Percentiles rank a stretch among this genome's conserved stretches.
phyloP scores from a whole-genome alignment of 169 alveolate genomes.

The Eimeria acervulina region DNA sequence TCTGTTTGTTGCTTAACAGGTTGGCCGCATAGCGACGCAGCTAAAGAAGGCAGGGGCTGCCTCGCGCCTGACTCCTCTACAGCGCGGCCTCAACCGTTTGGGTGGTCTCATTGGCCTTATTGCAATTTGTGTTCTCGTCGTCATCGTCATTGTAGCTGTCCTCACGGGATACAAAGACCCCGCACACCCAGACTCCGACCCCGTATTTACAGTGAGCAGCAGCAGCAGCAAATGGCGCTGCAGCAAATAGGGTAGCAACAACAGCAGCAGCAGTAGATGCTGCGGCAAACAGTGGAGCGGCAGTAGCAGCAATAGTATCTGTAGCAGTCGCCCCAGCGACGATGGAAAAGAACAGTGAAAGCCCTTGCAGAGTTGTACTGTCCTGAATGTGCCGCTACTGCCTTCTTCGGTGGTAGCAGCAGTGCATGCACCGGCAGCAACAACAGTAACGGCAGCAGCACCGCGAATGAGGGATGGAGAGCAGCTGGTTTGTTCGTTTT shows the following conservation, averaged over 20 bases:
- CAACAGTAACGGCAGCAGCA: too few species aligned
- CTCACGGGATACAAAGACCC: constrained; percentile 92
- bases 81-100: constrained; percentile 90
- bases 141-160: constrained; percentile 91
- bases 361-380: background rate
- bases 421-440: background rate
- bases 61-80: constrained; percentile 90
- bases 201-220: constrained; percentile 91
- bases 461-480: too few species aligned
- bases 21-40: constrained; percentile 97
- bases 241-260: constrained; percentile 96
- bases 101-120: constrained; percentile 94
- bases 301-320: constrained; percentile 81
- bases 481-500: too few species aligned
- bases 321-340: too few species aligned
- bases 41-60: constrained; percentile 90
- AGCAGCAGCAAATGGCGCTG: constrained; percentile 95
- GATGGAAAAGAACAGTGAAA: too few species aligned
- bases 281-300: background rate
- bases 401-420: background rate
- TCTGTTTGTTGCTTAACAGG: constrained; percentile 86
- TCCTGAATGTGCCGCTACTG: background rate
- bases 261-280: constrained; percentile 73
- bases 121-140: constrained; percentile 86
- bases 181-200: constrained; percentile 92